Evolutionary conservation across 768 basidiomycete genomes (phyloP), one percentile per base, ranked within the genome.

Genomic region (Phanerochaete sordida): DNA sequence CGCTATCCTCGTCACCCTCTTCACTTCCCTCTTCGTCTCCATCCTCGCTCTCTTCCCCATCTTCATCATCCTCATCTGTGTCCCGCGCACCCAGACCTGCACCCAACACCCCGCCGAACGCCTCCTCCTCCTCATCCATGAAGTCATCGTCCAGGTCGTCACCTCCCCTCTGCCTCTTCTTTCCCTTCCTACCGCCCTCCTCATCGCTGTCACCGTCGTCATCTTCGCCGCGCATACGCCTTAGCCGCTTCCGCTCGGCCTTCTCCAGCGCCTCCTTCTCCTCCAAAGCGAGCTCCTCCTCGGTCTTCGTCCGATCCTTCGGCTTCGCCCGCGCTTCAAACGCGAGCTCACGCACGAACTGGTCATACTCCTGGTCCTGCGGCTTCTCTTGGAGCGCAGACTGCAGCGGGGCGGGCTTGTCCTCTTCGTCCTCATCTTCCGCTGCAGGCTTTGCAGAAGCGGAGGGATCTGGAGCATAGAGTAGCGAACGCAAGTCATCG

Each of bases 91-190:
- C 66, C 24, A 76, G 56, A 5, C 75, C 76, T n/a, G 62, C 67
- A n/a, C 77, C 76, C 26, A 77, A 50, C 0, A 62, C 68, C 2
- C n/a, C 35, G 23, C 53, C 53, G 23, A 16, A 21, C 37, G n/a
- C n/a, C n/a, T 67, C 62, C 13, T 60, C 68, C 23, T 70, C 68
- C 24, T 67, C 71, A 30, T 63, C 62, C 31, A 75, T 69, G 62
- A 90, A 93, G 69, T 95, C 94, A 65, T 96, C 95, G n/a, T 92
- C 93, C 46, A 96, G 72, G 68, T 97, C 95, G 72, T 98, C 96
- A 1, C 84, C 91, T 43, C 85, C 93, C 51, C 78, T 73, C n/a
- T 75, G 66, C 52, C 81, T 70, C 65, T 72, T 73, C 67, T 69
- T 76, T 62, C 74, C 57, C 37, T 65, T 70, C 37, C 72, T 68